A percentile compares a stretch with the other conserved stretches of the same genome.
Conservation (phyloP, 257 asterid genomes). For the Solanum virginianum region DNA sequence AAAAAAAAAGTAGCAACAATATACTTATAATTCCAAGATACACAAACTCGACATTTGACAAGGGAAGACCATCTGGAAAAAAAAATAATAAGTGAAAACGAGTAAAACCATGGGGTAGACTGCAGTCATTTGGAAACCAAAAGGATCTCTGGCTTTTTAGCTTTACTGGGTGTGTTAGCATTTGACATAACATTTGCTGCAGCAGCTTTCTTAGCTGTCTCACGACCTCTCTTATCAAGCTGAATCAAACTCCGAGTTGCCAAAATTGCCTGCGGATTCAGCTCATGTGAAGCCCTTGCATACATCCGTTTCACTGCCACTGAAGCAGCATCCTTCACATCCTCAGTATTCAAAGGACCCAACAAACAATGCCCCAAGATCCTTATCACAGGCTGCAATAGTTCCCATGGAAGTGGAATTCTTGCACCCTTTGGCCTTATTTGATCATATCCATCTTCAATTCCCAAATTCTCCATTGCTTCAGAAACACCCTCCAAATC, state of each 20-base stretch:
- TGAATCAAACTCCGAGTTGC: constrained; percentile 86
- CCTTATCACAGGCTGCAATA: constrained; percentile 81
- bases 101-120: neutral
- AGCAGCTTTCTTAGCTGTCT: constrained; percentile 38
- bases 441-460: constrained; percentile 10
- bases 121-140: constrained; percentile 64
- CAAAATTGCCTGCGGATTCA: constrained; percentile 83
- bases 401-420: constrained; percentile 91
- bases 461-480: constrained; percentile 12
- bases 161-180: constrained; percentile 88
- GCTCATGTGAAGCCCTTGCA: constrained; percentile 90
- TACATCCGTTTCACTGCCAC: constrained; percentile 60
- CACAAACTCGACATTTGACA: neutral
- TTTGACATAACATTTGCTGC: constrained; percentile 42
- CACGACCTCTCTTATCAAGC: constrained; percentile 67
- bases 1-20: neutral
- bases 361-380: constrained; percentile 87
- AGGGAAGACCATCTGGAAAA: neutral
- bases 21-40: neutral
- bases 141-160: constrained; percentile 89
- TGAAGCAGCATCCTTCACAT: constrained; percentile 77
- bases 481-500: constrained; percentile 21
- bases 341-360: constrained; percentile 64
- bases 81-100: neutral
- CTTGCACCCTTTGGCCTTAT: constrained; percentile 28